A percentile compares a stretch with the other conserved stretches of the same genome.
Conservation (phyloP, 208 protist species). For the Crithidia expoeki region DNA sequence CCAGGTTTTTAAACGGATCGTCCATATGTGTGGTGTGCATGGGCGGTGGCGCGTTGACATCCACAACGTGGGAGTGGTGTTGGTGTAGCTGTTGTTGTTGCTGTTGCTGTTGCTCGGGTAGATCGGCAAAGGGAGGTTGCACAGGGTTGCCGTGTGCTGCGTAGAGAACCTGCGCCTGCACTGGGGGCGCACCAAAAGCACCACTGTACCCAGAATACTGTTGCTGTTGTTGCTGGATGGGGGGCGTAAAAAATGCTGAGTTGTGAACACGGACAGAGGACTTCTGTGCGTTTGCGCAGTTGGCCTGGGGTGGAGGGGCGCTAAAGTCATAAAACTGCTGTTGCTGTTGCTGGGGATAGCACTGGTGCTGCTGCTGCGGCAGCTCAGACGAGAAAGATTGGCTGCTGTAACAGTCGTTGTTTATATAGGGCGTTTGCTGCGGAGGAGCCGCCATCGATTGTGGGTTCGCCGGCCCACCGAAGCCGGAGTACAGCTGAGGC, state of each 20-base stretch:
- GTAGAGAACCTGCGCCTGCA: not conserved
- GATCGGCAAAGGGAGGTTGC: not conserved
- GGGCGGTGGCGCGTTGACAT: not conserved
- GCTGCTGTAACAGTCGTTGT: not conserved
- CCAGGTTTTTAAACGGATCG: slow-evolving; percentile 17
- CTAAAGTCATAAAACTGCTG: slow-evolving; percentile 16
- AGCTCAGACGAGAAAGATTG: slow-evolving; percentile 4
- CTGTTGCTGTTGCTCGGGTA: not conserved
- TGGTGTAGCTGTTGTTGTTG: slow-evolving; percentile 27
- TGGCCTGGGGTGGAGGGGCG: not conserved
- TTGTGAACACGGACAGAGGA: not conserved
- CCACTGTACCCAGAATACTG: not conserved
- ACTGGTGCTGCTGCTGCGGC: not conserved
- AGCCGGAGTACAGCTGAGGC: slow-evolving; percentile 4
- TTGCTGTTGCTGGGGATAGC: slow-evolving; percentile 4
- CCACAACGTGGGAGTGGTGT: not conserved
- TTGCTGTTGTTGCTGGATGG: slow-evolving; percentile 17
- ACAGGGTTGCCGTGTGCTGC: not conserved
- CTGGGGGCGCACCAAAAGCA: not conserved
- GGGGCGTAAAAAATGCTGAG: not conserved
- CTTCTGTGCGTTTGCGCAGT: not conserved
- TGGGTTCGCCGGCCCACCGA: slow-evolving; percentile 3
- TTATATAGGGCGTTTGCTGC: slow-evolving; percentile 5
- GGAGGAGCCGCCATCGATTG: not conserved
- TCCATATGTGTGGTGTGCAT: not conserved